Evolutionary conservation across 2,329 filamentous ascomycete species (phyloP), one percentile per base, ranked within the genome.

Genomic region (Exophiala sp.): DNA sequence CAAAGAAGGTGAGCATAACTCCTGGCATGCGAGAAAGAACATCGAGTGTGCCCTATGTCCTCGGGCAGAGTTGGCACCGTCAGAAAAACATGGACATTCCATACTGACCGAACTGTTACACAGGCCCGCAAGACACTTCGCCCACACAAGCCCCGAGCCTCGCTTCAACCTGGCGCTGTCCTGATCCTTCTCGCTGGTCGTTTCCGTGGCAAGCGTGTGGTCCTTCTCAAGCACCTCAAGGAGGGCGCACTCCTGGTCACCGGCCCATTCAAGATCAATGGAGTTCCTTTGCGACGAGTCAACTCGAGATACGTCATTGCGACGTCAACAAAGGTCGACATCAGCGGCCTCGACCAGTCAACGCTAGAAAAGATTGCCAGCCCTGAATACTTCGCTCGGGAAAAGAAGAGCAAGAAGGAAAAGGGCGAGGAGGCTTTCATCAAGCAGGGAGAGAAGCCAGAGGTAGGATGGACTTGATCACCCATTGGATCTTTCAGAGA

Each of bases 251-350:
- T 98, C 74, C 88, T 98, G 73, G 89, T 98, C 68, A 98, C 93
- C 71, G 93, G 93, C 68, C 93, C 93, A 72, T 98, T 97, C 87
- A 98, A 97, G 86, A 86, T 98, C 79, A 98, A 98, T 80, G 93
- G 93, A 75, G 93, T 98, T 63, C 93, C 93, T 65, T 85, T 98
- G 70, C 86, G 93, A 77, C 83, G 87, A 73, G 72, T 74, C 55
- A 74, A 74, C 64, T 61, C 71, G 57, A 67, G 72, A 67, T 74
- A 74, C 59, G 72, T 74, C 53, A 74, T 74, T 62, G 71, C 72
- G 60, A 74, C 72, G 63, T 72, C 69, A 65, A 70, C 67, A 60
- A 67, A 66, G 56, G 64, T 74, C 52, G 79, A 74, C 72, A 74
- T 98, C 68, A 77, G 79, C 63, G 88, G 88, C 68, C 76, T 98